phyloP scores from a whole-genome alignment of 1,139 yeast genomes.

The Pichia sp. region DNA sequence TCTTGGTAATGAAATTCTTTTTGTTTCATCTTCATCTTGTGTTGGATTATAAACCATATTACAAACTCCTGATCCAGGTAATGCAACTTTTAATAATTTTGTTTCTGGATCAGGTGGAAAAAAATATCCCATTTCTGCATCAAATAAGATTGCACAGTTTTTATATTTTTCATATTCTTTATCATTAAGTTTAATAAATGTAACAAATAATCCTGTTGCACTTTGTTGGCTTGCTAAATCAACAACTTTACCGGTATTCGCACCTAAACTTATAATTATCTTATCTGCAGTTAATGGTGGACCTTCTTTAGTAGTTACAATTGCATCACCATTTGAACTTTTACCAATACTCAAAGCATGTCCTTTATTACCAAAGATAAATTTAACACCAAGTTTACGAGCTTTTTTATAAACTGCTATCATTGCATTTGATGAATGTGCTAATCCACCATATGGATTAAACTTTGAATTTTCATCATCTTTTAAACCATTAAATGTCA shows the following conservation, averaged over 20 bases:
- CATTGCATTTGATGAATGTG: conserved; percentile 32
- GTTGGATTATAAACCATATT: conserved; percentile 27
- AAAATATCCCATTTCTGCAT: conserved; percentile 43
- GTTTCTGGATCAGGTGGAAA: conserved; percentile 42
- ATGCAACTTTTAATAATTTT: conserved; percentile 35
- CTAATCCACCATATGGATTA: conserved; percentile 34
- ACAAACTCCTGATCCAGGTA: conserved; percentile 35
- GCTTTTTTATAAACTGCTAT: conserved; percentile 27
- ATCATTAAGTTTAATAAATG: conserved; percentile 31
- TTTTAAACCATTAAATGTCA: conserved; percentile 27
- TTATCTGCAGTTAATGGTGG: conserved; percentile 29
- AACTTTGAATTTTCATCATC: conserved; percentile 25
- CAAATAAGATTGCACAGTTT: conserved; percentile 34
- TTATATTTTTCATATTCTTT: conserved; percentile 29
- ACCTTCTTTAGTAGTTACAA: conserved; percentile 27
- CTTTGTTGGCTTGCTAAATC: conserved; percentile 32
- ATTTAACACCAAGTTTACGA: conserved; percentile 30
- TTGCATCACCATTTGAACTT: conserved; percentile 16
- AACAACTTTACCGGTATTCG: conserved; percentile 31
- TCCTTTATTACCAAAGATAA: conserved; percentile 31
- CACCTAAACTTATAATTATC: conserved; percentile 32
- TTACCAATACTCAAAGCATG: conserved; percentile 16
- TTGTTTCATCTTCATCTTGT: conserved; percentile 15
- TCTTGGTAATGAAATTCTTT: conserved; percentile 28
- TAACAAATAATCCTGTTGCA: conserved; percentile 37